phyloP scores from a whole-genome alignment of 805 yeast genomes.

The Saccharomycopsis malanga region DNA sequence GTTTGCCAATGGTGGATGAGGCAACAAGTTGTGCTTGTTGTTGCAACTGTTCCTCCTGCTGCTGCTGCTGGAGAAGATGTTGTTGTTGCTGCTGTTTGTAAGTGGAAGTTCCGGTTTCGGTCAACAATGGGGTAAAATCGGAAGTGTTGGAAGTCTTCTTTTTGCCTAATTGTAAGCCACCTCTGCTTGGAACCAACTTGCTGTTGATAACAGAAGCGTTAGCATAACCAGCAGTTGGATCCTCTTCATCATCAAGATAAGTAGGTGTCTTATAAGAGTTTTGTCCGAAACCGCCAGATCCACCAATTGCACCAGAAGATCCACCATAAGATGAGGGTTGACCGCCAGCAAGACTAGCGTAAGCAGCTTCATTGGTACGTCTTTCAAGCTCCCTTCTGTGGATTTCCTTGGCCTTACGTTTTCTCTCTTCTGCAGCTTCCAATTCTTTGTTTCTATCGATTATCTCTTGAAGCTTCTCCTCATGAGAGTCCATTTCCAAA shows the following conservation, averaged over 20 bases:
- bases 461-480: slow-evolving; percentile 96
- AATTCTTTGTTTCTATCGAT: slow-evolving; percentile 94
- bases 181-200: slow-evolving; percentile 41
- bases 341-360: slow-evolving; percentile 26
- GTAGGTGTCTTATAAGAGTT: slow-evolving; percentile 16
- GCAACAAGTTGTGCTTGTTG: slow-evolving; percentile 14
- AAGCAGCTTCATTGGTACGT: slow-evolving; percentile 43
- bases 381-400: slow-evolving; percentile 71
- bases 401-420: slow-evolving; percentile 86
- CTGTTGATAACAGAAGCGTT: slow-evolving; percentile 1
- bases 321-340: slow-evolving; percentile 21
- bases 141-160: slow-evolving; percentile 31
- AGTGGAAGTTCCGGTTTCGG: slow-evolving; percentile 27
- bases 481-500: slow-evolving; percentile 96
- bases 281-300: slow-evolving; percentile 21
- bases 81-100: slow-evolving; percentile 23
- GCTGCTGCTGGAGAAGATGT: slow-evolving; percentile 23
- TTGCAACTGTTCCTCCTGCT: slow-evolving; percentile 14
- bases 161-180: slow-evolving; percentile 76
- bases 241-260: slow-evolving; percentile 22
- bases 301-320: slow-evolving; percentile 18
- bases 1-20: slow-evolving; percentile 17
- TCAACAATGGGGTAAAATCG: slow-evolving; percentile 29
- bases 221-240: slow-evolving; percentile 24
- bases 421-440: slow-evolving; percentile 96